Evolutionary conservation across 2,329 filamentous ascomycete species (phyloP).

Genomic region (Metarhizium rileyi): DNA sequence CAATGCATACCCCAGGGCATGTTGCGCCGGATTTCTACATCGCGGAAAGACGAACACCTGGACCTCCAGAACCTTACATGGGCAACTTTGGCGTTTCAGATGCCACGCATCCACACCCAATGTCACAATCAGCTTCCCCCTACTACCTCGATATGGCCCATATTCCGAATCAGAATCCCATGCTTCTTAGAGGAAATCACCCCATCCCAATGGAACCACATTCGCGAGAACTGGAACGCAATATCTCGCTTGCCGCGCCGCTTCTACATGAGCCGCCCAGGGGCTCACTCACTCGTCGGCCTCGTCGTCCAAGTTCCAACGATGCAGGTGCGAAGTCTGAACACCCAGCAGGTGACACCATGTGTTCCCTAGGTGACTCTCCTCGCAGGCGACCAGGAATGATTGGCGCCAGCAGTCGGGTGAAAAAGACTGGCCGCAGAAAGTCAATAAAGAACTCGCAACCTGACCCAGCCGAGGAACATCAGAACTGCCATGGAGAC

Average conservation of each 20-base stretch:
- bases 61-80: slow-evolving; percentile 26
- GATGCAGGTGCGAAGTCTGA: slow-evolving; percentile 4
- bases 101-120: slow-evolving; percentile 15
- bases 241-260: slow-evolving; percentile 7
- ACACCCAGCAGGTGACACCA: slow-evolving; percentile 1
- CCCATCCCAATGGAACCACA: slow-evolving; percentile 16
- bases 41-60: slow-evolving; percentile 28
- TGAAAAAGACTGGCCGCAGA: slow-evolving; percentile 17
- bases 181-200: slow-evolving; percentile 15
- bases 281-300: slow-evolving; percentile 12
- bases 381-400: slow-evolving; percentile 15
- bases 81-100: slow-evolving; percentile 27
- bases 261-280: slow-evolving; percentile 16
- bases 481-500: slow-evolving; percentile 25
- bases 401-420: slow-evolving; percentile 13
- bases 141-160: slow-evolving; percentile 21
- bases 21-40: slow-evolving; percentile 28
- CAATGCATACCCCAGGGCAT: slow-evolving; percentile 31
- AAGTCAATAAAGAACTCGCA: slow-evolving; percentile 8
- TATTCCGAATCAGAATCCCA: slow-evolving; percentile 17
- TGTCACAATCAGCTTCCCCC: slow-evolving; percentile 12
- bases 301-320: slow-evolving; percentile 16
- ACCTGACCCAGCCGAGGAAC: slow-evolving; percentile 18
- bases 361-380: slow-evolving; percentile 16
- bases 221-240: slow-evolving; percentile 15